A percentile compares a stretch with the other conserved stretches of the same genome.
These are phyloP conservation scores for Fusarium ambrosium DNA, from an alignment of 2,329 filamentous ascomycete species.

Conservation along the genomic window DNA sequence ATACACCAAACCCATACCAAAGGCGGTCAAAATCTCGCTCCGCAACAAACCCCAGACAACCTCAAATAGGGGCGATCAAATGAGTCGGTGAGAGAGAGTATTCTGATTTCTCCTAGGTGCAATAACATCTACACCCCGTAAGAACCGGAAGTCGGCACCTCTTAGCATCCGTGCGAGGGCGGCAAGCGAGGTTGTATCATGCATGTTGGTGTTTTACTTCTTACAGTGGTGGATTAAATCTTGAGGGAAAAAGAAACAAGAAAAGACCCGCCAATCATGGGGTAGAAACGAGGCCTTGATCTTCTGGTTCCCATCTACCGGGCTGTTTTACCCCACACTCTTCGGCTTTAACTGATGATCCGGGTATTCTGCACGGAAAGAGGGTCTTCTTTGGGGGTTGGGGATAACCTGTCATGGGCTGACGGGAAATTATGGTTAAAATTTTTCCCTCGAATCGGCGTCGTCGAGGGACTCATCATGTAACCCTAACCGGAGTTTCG, in stretches of 20 bases:
- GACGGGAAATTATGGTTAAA: constrained; percentile 30
- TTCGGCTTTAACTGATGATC: constrained; percentile 3
- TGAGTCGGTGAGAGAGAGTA: background rate
- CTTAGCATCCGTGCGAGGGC: constrained; percentile 1
- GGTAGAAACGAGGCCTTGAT: background rate
- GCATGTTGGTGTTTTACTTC: background rate
- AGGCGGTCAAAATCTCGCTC: background rate
- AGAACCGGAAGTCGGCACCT: constrained; percentile 1
- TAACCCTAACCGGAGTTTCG: constrained; percentile 40
- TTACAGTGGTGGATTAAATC: constrained; percentile 30
- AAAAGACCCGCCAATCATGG: constrained; percentile 30
- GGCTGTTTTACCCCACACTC: constrained; percentile 33
- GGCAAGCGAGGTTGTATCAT: constrained; percentile 11
- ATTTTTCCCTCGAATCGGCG: constrained; percentile 36
- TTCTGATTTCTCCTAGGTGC: constrained; percentile 16
- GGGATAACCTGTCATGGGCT: background rate
- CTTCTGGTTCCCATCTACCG: constrained; percentile 5
- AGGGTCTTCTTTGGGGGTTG: background rate
- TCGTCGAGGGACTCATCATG: constrained; percentile 9
- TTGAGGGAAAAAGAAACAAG: background rate
- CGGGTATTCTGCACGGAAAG: constrained; percentile 4
- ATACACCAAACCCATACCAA: background rate
- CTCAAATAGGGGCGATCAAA: background rate
- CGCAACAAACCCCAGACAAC: background rate
- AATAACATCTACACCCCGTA: constrained; percentile 4